Base-by-base conservation (phyloP, 1,284 basidiomycete species). In the Boletus albobrunnescens region DNA sequence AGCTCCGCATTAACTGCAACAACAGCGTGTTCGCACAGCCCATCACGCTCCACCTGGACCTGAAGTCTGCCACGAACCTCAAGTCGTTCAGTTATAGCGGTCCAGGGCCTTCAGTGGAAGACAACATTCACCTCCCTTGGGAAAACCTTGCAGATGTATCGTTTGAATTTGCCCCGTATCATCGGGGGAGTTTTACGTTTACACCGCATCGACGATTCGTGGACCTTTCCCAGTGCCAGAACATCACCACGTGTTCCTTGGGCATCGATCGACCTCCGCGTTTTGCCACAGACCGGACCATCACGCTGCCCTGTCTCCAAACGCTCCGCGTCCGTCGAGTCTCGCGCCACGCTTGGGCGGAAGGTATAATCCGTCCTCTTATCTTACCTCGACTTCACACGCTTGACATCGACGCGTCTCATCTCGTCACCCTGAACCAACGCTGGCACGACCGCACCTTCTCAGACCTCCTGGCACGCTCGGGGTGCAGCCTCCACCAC, bases 11-110 rank as follows among this genome's bases (percentile, higher is more conserved):
- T 14, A 47, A 11, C 7, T 30, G 50, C 2, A 41, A 49, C 11
- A 14, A 9, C 6, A 32, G 42, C 6, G 28, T 41, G 19, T 5
- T 16, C 9, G n/a, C 19, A 8, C 31, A n/a, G 0, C 13, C 14
- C 16, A 10, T 4, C 32, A 11, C 11, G 2, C 38, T 46, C 6
- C 32, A 3, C n/a, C 28, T 58, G 19, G 20, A 50, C 26, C 10
- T 60, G 22, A 13, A 33, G n/a, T 52, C 51, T 3, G 48, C 56
- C 10, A 37, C 14, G 6, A 54, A 52, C 4, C 45, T 59, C 32
- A 56, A 42, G 33, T 58, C 58, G 3, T 56, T 62, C 28, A 6
- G 26, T n/a, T 60, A 58, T 11, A 44, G 23, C 16, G 47, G 47
- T 16, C 47, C 50, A 16, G 41, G 43, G 2, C n/a, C 17, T n/a